phyloP scores from a whole-genome alignment of 2,329 filamentous ascomycete genomes.

The Aspergillus sp. region DNA sequence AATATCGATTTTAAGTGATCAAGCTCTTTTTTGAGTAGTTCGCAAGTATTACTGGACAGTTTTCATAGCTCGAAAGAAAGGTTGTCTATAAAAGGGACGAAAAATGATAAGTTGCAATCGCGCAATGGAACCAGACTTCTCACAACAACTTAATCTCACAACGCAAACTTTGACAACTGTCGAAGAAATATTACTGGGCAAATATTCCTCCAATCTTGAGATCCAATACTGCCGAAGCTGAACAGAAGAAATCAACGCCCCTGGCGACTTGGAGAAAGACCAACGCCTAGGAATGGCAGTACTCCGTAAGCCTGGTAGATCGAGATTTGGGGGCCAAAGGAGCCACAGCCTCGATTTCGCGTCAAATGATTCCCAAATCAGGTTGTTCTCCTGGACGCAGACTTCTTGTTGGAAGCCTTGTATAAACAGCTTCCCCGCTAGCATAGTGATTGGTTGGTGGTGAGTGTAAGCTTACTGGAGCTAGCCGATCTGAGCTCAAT shows the following conservation, averaged over 20 bases:
- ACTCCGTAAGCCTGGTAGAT: neutral
- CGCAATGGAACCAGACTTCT: too few relatives aligned
- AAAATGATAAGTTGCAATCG: too few relatives aligned
- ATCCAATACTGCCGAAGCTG: neutral
- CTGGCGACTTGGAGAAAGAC: neutral
- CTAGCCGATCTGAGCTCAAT: neutral
- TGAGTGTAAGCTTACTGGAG: neutral
- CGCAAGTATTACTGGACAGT: too few relatives aligned
- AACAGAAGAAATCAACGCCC: neutral
- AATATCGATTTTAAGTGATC: too few relatives aligned
- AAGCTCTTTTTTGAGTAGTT: too few relatives aligned
- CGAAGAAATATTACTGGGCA: neutral
- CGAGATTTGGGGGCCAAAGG: conserved; percentile 1
- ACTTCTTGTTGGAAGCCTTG: neutral
- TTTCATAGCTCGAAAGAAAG: too few relatives aligned
- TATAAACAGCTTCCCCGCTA: neutral
- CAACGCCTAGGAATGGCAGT: neutral
- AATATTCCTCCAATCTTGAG: neutral
- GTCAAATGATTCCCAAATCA: conserved; percentile 3
- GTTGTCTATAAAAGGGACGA: too few relatives aligned
- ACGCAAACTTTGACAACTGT: neutral
- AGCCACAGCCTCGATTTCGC: neutral
- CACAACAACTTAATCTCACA: neutral
- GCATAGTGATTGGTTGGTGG: neutral
- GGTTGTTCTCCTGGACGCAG: neutral